Conservation (phyloP, 2,329 filamentous ascomycete species). For the Paecilomyces sp. region DNA sequence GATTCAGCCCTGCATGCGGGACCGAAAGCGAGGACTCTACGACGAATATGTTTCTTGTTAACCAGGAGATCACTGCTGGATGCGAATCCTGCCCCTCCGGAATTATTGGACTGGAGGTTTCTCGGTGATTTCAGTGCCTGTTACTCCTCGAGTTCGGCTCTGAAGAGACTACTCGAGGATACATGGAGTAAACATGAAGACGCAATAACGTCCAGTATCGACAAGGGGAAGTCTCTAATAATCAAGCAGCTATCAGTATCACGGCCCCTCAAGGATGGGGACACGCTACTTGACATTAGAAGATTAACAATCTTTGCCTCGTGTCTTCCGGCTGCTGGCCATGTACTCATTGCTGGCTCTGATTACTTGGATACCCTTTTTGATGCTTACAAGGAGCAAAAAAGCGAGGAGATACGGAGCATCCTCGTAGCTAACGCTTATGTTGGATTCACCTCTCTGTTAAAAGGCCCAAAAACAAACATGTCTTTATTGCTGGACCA, state of each 20-base stretch:
- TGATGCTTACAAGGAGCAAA: conserved; percentile 43
- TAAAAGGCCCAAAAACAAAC: conserved; percentile 60
- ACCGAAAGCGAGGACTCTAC: conserved; percentile 43
- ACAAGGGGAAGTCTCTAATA: conserved; percentile 26
- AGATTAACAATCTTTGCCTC: conserved; percentile 33
- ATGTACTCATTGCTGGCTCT: conserved; percentile 70
- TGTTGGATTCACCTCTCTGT: conserved; percentile 64
- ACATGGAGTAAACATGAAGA: conserved; percentile 34
- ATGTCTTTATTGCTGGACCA: conserved; percentile 73
- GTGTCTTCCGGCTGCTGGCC: conserved; percentile 37
- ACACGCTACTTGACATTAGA: conserved; percentile 21
- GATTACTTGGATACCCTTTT: conserved; percentile 75
- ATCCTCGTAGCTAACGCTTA: conserved; percentile 67
- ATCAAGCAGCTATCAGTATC: conserved; percentile 22
- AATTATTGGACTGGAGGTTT: conserved; percentile 58
- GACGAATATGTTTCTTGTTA: conserved; percentile 60
- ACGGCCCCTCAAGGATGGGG: conserved; percentile 7
- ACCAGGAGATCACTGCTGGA: conserved; percentile 50
- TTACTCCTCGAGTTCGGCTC: conserved; percentile 58
- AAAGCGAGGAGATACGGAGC: conserved; percentile 56
- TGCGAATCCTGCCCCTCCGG: conserved; percentile 34
- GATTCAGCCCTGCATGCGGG: conserved; percentile 19
- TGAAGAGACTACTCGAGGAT: conserved; percentile 46
- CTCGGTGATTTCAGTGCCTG: conserved; percentile 60
- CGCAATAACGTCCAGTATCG: conserved; percentile 26